A percentile compares a stretch with the other conserved stretches of the same genome.
phyloP scores from a whole-genome alignment of 257 asterid genomes.

The Ajuga chamaepitys region DNA sequence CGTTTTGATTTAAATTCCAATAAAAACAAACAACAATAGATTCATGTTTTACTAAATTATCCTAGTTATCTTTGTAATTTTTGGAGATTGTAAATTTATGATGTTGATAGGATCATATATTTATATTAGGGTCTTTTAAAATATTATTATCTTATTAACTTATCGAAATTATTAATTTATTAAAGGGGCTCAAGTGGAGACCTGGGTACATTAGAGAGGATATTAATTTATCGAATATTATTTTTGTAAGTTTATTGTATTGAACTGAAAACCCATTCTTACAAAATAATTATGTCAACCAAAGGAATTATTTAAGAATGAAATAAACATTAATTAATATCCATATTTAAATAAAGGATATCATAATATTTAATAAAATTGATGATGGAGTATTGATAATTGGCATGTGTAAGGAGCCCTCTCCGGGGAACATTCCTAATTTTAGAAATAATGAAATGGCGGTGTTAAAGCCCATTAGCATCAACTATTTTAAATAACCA shows the following conservation, averaged over 20 bases:
- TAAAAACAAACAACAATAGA: too few species aligned
- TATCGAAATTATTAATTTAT: not conserved
- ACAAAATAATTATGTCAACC: too few species aligned
- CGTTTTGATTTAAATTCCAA: too few species aligned
- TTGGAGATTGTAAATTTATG: not conserved
- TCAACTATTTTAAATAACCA: not conserved
- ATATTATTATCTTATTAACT: not conserved
- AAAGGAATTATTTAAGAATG: too few species aligned
- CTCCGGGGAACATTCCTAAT: conserved; percentile 13
- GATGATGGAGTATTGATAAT: not conserved
- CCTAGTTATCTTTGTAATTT: not conserved
- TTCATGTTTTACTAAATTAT: too few species aligned
- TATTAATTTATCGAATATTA: not conserved
- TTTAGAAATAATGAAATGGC: conserved; percentile 12
- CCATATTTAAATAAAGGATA: too few species aligned
- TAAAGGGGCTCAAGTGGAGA: not conserved
- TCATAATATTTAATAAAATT: too few species aligned
- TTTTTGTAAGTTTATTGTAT: too few species aligned
- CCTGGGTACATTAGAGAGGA: not conserved
- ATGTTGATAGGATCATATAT: not conserved
- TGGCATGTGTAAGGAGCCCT: conserved; percentile 17
- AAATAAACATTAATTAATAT: too few species aligned
- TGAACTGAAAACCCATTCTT: too few species aligned
- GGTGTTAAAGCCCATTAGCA: conserved; percentile 21
- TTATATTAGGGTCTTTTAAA: not conserved